phyloP scores from a whole-genome alignment of 1,284 basidiomycete species.

The Pterula multifida region DNA sequence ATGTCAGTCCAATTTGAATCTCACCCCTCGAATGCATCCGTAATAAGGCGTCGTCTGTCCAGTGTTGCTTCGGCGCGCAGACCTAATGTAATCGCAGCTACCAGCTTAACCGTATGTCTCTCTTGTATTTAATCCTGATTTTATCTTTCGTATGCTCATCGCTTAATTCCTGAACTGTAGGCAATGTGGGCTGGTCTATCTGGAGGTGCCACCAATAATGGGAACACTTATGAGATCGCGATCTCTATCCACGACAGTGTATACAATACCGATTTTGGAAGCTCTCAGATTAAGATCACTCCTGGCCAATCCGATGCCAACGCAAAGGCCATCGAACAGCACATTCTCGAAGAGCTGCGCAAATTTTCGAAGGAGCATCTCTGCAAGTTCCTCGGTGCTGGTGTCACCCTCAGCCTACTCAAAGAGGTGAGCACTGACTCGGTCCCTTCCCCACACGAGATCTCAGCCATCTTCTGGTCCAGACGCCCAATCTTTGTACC shows the following conservation, averaged over 20 bases:
- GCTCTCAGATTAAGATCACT: constrained; percentile 36
- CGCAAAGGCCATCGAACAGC: constrained; percentile 44
- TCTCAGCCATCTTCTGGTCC: constrained; percentile 10
- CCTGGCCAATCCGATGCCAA: constrained; percentile 36
- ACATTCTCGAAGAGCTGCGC: constrained; percentile 47
- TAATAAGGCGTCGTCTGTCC: constrained; percentile 58
- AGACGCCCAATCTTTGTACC: constrained; percentile 68
- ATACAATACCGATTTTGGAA: constrained; percentile 66
- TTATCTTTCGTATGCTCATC: not conserved
- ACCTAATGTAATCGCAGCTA: constrained; percentile 37
- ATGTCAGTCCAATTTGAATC: constrained; percentile 43
- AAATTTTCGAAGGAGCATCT: constrained; percentile 63
- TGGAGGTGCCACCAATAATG: constrained; percentile 43
- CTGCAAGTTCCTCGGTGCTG: constrained; percentile 70
- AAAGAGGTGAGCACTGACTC: constrained; percentile 25
- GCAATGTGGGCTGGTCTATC: constrained; percentile 79
- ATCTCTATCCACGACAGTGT: constrained; percentile 72
- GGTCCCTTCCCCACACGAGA: constrained; percentile 25
- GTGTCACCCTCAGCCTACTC: constrained; percentile 36
- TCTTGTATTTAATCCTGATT: constrained; percentile 9
- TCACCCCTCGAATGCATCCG: constrained; percentile 38
- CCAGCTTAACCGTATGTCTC: constrained; percentile 50
- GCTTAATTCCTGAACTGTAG: constrained; percentile 23
- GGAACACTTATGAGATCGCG: constrained; percentile 51
- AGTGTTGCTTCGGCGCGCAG: constrained; percentile 31